Percentiles rank a stretch among this genome's conserved stretches.
Conservation (phyloP, 805 yeast species). For the Lipomyces anomalus region DNA sequence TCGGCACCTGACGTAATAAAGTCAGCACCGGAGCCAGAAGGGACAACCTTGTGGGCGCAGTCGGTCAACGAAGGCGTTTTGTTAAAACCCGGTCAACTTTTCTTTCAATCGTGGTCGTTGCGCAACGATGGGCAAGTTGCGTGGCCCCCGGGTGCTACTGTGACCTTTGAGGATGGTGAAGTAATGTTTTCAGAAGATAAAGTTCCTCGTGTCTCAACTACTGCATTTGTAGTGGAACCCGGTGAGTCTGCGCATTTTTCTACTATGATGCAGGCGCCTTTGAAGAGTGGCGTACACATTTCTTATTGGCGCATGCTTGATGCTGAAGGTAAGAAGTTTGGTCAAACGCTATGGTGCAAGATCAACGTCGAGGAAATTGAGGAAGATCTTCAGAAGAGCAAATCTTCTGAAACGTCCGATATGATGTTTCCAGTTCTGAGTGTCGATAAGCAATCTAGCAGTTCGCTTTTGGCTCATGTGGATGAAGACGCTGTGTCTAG, state of each 20-base stretch:
- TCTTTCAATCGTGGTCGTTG: constrained; percentile 21
- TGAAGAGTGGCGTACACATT: constrained; percentile 4
- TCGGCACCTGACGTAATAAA: background rate
- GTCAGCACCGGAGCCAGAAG: too few species aligned
- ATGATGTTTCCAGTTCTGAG: constrained; percentile 16
- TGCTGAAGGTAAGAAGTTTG: constrained; percentile 16
- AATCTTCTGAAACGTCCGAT: constrained; percentile 20
- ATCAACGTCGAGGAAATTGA: constrained; percentile 7
- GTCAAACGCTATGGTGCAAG: constrained; percentile 16
- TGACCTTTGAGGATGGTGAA: constrained; percentile 12
- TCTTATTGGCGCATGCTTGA: constrained; percentile 17
- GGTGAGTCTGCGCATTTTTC: constrained; percentile 20
- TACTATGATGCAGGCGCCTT: constrained; percentile 16
- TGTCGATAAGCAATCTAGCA: background rate
- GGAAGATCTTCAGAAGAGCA: constrained; percentile 15
- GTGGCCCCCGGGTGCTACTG: constrained; percentile 19
- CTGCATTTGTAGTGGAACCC: constrained; percentile 8
- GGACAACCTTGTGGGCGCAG: too few species aligned
- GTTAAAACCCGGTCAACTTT: constrained; percentile 7
- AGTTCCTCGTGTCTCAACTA: constrained; percentile 6
- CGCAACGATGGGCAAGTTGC: constrained; percentile 13
- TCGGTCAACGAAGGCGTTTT: background rate
- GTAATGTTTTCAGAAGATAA: constrained; percentile 6
- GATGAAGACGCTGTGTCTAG: constrained; percentile 9
- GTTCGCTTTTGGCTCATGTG: constrained; percentile 9